Evolutionary conservation across 768 basidiomycete genomes (phyloP).

Genomic region (Termitomyces eurrhizus): DNA sequence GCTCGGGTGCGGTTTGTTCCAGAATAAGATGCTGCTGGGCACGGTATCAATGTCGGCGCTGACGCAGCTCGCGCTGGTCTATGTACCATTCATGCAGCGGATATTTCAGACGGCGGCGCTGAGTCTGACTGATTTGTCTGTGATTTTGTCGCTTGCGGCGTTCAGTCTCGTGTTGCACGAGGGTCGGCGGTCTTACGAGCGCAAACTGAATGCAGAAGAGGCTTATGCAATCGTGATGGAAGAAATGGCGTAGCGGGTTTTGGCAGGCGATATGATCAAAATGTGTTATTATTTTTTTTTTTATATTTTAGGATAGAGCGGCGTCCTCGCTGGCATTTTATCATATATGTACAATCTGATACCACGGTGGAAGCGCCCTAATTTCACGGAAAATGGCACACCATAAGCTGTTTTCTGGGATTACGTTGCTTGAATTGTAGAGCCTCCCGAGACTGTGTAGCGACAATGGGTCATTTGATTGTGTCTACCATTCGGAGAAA

Average conservation of each 20-base stretch:
- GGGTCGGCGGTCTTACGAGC: constrained; percentile 72
- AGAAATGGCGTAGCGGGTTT: constrained; percentile 34
- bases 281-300: background rate
- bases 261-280: background rate
- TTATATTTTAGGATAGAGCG: background rate
- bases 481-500: constrained; percentile 9
- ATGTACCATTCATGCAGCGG: constrained; percentile 86
- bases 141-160: constrained; percentile 64
- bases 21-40: constrained; percentile 86
- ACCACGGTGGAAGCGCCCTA: background rate
- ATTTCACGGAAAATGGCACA: background rate
- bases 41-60: constrained; percentile 87
- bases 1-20: constrained; percentile 74
- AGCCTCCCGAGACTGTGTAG: background rate
- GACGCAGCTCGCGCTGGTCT: constrained; percentile 82
- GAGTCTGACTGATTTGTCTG: constrained; percentile 57
- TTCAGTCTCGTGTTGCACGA: constrained; percentile 74
- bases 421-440: background rate
- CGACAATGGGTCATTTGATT: constrained; percentile 10
- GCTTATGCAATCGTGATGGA: constrained; percentile 49
- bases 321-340: background rate
- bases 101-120: constrained; percentile 94
- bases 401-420: background rate
- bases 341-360: background rate
- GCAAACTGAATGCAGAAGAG: constrained; percentile 51